These are phyloP conservation scores for Coniochaeta ligniaria DNA, from an alignment of 2,329 filamentous ascomycete species.

Conservation along the genomic window DNA sequence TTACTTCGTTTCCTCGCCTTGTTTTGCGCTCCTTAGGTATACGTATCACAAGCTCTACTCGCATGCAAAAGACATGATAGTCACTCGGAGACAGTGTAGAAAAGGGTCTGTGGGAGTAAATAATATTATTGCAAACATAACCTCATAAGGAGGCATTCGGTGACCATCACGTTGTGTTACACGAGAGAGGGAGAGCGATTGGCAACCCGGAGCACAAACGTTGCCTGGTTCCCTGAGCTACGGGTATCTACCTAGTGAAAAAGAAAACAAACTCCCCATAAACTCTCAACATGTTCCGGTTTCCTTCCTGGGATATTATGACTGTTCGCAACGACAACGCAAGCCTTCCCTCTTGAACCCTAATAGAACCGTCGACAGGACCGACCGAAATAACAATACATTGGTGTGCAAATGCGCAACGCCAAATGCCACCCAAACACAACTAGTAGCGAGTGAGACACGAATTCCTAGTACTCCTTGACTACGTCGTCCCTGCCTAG, in stretches of 20 bases:
- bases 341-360: background rate
- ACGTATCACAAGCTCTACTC: background rate
- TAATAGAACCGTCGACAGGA: background rate
- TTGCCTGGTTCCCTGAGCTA: background rate
- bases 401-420: background rate
- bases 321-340: background rate
- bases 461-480: slow-evolving; percentile 47
- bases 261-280: background rate
- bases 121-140: background rate
- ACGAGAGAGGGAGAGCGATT: background rate
- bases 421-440: background rate
- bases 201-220: background rate
- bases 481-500: slow-evolving; percentile 79
- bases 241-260: background rate
- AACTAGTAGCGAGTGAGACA: background rate
- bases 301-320: background rate
- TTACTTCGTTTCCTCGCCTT: background rate
- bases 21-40: background rate
- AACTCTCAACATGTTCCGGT: background rate
- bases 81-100: background rate
- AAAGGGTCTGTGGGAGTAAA: background rate
- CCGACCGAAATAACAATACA: too few relatives aligned
- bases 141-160: background rate
- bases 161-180: background rate
- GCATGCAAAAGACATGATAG: background rate